Evolutionary conservation across 306 rosid genomes (phyloP).

Genomic region (Geum urbanum): DNA sequence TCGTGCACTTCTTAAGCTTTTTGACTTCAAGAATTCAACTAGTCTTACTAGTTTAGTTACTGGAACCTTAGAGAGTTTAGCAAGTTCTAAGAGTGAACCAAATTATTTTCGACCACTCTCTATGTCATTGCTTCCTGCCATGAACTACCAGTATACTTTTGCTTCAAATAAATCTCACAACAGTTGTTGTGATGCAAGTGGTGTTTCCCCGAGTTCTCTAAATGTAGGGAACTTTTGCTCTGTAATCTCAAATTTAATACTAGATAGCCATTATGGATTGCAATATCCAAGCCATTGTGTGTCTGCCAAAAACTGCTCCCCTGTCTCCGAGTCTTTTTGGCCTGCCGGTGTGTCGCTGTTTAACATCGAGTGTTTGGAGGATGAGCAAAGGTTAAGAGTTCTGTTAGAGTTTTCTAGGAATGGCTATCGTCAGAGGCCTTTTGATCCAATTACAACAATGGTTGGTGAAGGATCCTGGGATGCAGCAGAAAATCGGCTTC

Average conservation of each 20-base stretch:
- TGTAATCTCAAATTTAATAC: conserved; percentile 3
- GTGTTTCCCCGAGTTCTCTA: conserved; percentile 11
- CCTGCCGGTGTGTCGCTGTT: conserved; percentile 33
- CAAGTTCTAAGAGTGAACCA: conserved; percentile 21
- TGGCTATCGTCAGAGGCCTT: conserved; percentile 3
- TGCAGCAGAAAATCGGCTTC: conserved; percentile 27
- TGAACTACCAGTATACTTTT: conserved; percentile 30
- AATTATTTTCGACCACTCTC: conserved; percentile 35
- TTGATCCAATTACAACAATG: conserved; percentile 33
- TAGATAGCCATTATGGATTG: conserved; percentile 18
- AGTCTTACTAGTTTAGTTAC: conserved; percentile 31
- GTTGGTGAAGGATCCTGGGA: conserved; percentile 69
- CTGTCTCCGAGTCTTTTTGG: conserved; percentile 21
- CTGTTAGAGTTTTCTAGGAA: conserved; percentile 19
- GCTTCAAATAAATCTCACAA: conserved; percentile 23
- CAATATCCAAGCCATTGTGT: conserved; percentile 36
- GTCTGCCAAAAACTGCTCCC: conserved; percentile 41
- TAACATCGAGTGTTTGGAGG: conserved; percentile 24
- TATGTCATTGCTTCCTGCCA: conserved; percentile 32
- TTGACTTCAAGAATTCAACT: conserved; percentile 26
- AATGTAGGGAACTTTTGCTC: conserved; percentile 21
- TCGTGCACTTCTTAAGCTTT: conserved; percentile 37
- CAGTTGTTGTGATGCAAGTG: conserved; percentile 8
- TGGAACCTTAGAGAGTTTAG: conserved; percentile 49
- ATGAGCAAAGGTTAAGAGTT: conserved; percentile 23